Base-by-base conservation (phyloP, 208 protist genomes). In the Trypanosoma avium region DNA sequence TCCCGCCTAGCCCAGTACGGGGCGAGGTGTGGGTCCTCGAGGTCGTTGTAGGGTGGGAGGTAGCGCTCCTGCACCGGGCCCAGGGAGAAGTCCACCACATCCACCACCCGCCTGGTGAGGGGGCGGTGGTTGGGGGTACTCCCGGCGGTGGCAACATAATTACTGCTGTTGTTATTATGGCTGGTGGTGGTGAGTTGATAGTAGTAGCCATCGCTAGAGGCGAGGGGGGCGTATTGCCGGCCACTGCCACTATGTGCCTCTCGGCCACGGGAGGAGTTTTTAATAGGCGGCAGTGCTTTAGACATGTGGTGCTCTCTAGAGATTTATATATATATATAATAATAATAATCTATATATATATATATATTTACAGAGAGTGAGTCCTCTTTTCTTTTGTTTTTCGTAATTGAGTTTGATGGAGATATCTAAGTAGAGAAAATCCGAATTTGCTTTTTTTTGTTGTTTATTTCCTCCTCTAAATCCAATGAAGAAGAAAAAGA, bases 1-100 rank as follows among this genome's bases (percentile, higher is more conserved):
- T 88, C 81, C 22, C 81, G 82, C 19, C 86, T 76, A 3, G 72
- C 75, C 83, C 86, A 93, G 79, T 88, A 93, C 19, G 71, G 78
- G 19, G 68, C 72, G 5, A 93, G 78, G 63, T 93, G 80, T 15
- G 86, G 86, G 62, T 93, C 86, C 33, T 93, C 86, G 4, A 93
- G 72, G 67, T 93, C 86, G 56, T 93, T 93, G 80, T 93, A 93
- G 27, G 79, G 71, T 7, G 86, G 86, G 36, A 93, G 74, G 13
- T 54, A 67, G 43, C 77, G 79, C 40, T 93, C 82, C 66, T 88
- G 70, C 33, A 88, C 56, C 0, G 86, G 86, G 15, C 86, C 86
- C 2, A 93, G 81, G 0, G 82, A 78, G 71, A 93, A 93, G 47
- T 90, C 80, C 13, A 90, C 70, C 45, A 73, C 79, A 6, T 9